phyloP scores from a whole-genome alignment of 2,329 filamentous ascomycete genomes.

The Dendryphion nanum region DNA sequence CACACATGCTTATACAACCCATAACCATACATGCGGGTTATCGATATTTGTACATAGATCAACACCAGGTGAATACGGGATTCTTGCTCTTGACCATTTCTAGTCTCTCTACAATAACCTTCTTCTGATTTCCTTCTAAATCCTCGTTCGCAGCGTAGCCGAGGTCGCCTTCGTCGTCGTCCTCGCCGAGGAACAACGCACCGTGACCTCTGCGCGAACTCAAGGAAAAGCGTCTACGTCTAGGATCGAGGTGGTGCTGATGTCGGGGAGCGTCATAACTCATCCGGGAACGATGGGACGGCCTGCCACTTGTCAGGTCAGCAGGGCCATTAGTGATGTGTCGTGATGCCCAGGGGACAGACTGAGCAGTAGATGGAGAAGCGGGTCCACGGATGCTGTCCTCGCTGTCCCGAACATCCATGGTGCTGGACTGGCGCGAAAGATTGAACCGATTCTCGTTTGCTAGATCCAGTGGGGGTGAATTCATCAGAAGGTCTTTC shows the following conservation, averaged over 20 bases:
- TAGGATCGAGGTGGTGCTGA: conserved; percentile 24
- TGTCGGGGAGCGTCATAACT: conserved; percentile 41
- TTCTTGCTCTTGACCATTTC: conserved; percentile 95
- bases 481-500: conserved; percentile 68
- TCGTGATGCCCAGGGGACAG: conserved; percentile 26
- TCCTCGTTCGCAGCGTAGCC: conserved; percentile 93
- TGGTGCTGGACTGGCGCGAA: conserved; percentile 45
- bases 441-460: conserved; percentile 49
- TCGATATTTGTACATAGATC: no score
- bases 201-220: conserved; percentile 25
- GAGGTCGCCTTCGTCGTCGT: conserved; percentile 86
- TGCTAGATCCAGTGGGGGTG: conserved; percentile 47
- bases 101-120: conserved; percentile 93
- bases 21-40: no score
- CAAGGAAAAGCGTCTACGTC: conserved; percentile 46
- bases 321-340: conserved; percentile 7
- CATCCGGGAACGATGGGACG: conserved; percentile 36
- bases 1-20: no score
- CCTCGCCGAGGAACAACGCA: conserved; percentile 57
- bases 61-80: conserved; percentile 98
- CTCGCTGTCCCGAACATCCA: conserved; percentile 33
- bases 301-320: conserved; percentile 17
- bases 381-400: conserved; percentile 17
- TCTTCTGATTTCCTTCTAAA: conserved; percentile 85
- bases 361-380: conserved; percentile 37